Evolutionary conservation across 2,329 filamentous ascomycete species (phyloP).

Genomic region (Phialophora expanda): DNA sequence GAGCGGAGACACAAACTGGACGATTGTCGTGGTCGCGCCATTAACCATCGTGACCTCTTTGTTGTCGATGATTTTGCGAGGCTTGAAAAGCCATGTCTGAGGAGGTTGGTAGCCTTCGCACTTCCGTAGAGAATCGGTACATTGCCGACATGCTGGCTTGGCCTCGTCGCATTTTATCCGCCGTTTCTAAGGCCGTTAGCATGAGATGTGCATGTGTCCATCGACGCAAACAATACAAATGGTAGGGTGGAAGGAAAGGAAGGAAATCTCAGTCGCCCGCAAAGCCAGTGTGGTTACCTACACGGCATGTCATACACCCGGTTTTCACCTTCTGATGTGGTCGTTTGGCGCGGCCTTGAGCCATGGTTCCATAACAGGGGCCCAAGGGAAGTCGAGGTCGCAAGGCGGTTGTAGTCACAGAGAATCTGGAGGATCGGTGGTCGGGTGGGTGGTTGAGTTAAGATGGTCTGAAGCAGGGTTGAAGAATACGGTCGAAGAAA

Average conservation of each 20-base stretch:
- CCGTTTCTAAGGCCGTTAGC: slow-evolving; percentile 26
- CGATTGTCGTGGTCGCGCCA: slow-evolving; percentile 1
- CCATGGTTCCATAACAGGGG: slow-evolving; percentile 29
- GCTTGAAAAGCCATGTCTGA: slow-evolving; percentile 37
- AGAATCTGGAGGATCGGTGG: not conserved
- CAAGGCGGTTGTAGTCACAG: not conserved
- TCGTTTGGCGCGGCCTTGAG: slow-evolving; percentile 33
- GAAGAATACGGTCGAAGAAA: not conserved
- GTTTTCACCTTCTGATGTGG: slow-evolving; percentile 37
- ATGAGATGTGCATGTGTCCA: not conserved
- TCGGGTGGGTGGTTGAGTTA: not conserved
- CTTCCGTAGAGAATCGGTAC: slow-evolving; percentile 31
- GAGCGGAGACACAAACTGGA: slow-evolving; percentile 27
- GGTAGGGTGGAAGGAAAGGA: not conserved
- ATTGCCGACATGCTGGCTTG: slow-evolving; percentile 34
- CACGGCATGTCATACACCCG: slow-evolving; percentile 36
- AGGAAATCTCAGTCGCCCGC: not conserved
- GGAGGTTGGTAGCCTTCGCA: slow-evolving; percentile 36
- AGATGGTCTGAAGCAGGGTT: not conserved
- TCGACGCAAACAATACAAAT: not conserved
- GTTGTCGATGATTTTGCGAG: slow-evolving; percentile 18
- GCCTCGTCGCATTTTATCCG: slow-evolving; percentile 37
- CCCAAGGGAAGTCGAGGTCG: not conserved
- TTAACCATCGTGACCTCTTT: not conserved
- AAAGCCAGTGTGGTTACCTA: slow-evolving; percentile 11